A percentile compares a stretch with the other conserved stretches of the same genome.
phyloP scores from a whole-genome alignment of 768 basidiomycete genomes.

The Tremella fuciformis region DNA sequence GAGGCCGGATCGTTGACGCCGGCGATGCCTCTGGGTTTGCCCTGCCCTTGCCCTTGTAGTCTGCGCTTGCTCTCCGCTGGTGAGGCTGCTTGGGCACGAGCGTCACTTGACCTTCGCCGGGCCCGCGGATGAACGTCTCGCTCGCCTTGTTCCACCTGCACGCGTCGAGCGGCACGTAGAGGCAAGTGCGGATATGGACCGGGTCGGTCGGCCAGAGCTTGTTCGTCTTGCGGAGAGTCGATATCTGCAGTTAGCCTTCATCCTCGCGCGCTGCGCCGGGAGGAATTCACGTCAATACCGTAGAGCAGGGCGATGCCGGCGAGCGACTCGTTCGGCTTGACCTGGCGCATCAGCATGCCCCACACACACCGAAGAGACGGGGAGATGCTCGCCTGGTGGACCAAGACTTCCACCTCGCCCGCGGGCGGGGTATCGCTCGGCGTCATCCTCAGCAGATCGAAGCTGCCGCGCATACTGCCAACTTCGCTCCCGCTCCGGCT shows the following conservation, averaged over 20 bases:
- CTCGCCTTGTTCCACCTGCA: slow-evolving; percentile 49
- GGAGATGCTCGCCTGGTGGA: slow-evolving; percentile 49
- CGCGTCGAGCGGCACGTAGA: slow-evolving; percentile 69
- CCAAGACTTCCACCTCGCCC: slow-evolving; percentile 51
- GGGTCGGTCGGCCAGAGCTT: slow-evolving; percentile 91
- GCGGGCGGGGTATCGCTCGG: background rate
- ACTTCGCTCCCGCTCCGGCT: slow-evolving; percentile 29
- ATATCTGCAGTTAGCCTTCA: slow-evolving; percentile 48
- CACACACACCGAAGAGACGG: background rate
- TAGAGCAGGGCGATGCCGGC: slow-evolving; percentile 86
- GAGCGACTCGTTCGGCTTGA: slow-evolving; percentile 72
- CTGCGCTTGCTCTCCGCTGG: slow-evolving; percentile 5
- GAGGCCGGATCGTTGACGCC: background rate
- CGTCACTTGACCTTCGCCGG: slow-evolving; percentile 46
- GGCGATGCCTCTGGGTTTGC: too few species aligned
- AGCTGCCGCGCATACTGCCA: slow-evolving; percentile 36
- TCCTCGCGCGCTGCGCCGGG: background rate
- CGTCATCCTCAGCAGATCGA: slow-evolving; percentile 40
- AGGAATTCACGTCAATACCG: slow-evolving; percentile 64
- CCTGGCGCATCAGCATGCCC: slow-evolving; percentile 52
- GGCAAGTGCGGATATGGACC: slow-evolving; percentile 76
- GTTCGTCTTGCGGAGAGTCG: slow-evolving; percentile 80
- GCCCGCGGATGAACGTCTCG: slow-evolving; percentile 40
- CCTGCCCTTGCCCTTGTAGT: slow-evolving; percentile 23
- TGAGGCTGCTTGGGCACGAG: slow-evolving; percentile 27